Evolutionary conservation across 345 rosid genomes (phyloP), one percentile per base, ranked within the genome.

Genomic region (Eucalyptus curtisii): DNA sequence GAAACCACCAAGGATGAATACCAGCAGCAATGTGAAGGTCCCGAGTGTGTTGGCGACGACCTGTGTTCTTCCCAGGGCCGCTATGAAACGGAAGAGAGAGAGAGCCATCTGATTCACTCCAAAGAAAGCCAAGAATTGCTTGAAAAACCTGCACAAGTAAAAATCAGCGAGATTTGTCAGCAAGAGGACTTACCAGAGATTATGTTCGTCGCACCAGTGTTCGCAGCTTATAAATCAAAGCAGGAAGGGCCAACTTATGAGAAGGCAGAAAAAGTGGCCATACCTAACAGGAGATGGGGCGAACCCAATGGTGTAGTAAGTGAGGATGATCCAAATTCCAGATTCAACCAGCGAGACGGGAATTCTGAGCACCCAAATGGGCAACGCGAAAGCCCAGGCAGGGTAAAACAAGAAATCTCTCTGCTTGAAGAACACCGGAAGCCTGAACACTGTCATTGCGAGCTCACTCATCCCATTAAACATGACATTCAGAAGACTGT

Each of bases 361-460:
- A 10, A 93, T 90, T 82, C 91, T 89, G 48, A 94, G 88, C 88
- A 95, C 68, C 89, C 95, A 95, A 8, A 92, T 81, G 24, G 97
- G 95, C 87, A 95, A 42, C 2, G 95, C 89, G 76, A 91, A 95
- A 17, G 94, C 93, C 97, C 96, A 94, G 2, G 96, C 88, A 14
- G 97, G 97, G 85, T 91, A 95, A 89, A 94, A 95, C 37, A 92
- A 86, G 87, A 92, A 89, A 76, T 91, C 93, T 10, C 97, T 93
- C 91, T 94, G 97, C 91, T 95, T 95, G 91, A 92, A 95, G 91
- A 95, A 94, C 85, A 95, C 96, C 14, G 95, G 96, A 90, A 95
- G 96, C 91, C 93, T 93, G 49, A 89, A 90, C 25, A 95, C 91
- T 33, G 96, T 93, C 95, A 95, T 92, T 5, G 96, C 90, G 13